These are phyloP conservation scores for Neurospora sp. DNA, from an alignment of 495 filamentous ascomycete genomes.

Conservation along the genomic window DNA sequence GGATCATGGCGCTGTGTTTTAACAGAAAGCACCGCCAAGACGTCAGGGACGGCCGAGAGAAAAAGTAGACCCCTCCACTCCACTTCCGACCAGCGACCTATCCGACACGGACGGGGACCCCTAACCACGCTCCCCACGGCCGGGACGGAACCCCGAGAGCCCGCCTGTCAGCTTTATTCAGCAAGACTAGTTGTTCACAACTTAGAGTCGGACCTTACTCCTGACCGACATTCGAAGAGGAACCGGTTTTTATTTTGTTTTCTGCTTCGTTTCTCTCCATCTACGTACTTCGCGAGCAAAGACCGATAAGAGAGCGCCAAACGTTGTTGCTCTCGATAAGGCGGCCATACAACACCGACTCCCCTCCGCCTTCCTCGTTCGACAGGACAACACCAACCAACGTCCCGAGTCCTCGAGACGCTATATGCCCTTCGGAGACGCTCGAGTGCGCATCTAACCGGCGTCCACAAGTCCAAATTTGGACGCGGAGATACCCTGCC, in stretches of 20 bases:
- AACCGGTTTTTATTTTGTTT: neutral
- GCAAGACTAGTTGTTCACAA: neutral
- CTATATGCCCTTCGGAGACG: neutral
- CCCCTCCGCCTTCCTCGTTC: neutral
- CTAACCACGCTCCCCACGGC: neutral
- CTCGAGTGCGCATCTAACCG: neutral
- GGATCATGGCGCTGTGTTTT: neutral
- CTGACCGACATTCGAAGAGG: neutral
- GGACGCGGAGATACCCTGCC: neutral
- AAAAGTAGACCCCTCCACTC: neutral
- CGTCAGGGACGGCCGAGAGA: neutral
- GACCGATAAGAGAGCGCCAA: neutral
- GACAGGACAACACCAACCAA: neutral
- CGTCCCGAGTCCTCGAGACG: neutral
- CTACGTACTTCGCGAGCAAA: neutral
- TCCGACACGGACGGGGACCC: neutral
- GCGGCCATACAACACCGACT: neutral
- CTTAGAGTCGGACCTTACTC: neutral
- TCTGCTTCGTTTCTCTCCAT: neutral
- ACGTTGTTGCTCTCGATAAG: neutral
- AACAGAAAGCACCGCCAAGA: neutral
- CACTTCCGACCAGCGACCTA: neutral
- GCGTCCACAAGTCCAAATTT: neutral
- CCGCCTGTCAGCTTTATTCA: neutral
- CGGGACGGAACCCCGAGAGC: neutral